A percentile compares a stretch with the other conserved stretches of the same genome.
Evolutionary conservation across 192 early-diverging fungal species (phyloP).

Genomic region (Backusella parvicylindrica): DNA sequence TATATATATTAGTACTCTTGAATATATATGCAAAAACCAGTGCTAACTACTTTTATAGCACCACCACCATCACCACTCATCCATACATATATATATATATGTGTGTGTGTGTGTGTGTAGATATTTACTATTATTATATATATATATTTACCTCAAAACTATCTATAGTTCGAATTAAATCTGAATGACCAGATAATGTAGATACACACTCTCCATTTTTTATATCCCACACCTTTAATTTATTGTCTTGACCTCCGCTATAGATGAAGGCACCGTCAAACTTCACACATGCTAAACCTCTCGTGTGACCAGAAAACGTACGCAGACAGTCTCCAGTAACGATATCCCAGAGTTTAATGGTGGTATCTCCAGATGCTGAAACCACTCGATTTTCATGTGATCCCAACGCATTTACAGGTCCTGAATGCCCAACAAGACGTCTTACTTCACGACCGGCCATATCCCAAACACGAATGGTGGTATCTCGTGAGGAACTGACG

Average conservation of each 20-base stretch:
- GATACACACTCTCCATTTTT: constrained; percentile 54
- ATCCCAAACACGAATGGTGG: constrained; percentile 87
- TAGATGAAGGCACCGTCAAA: constrained; percentile 74
- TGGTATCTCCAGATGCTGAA: constrained; percentile 81
- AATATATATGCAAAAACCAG: not conserved
- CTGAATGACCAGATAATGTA: constrained; percentile 64
- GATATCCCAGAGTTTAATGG: constrained; percentile 80
- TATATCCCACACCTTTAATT: constrained; percentile 65
- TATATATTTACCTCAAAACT: constrained; percentile 51
- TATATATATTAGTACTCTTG: not conserved
- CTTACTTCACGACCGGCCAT: constrained; percentile 54
- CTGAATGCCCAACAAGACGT: constrained; percentile 80
- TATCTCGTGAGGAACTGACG: constrained; percentile 92
- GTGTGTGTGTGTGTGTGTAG: too few relatives aligned
- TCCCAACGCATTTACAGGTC: constrained; percentile 94
- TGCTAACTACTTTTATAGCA: not conserved
- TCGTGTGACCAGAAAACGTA: constrained; percentile 78
- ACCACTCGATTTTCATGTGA: constrained; percentile 66
- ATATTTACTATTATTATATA: too few relatives aligned
- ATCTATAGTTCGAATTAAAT: constrained; percentile 82
- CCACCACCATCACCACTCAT: too few relatives aligned
- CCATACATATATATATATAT: too few relatives aligned
- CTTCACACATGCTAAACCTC: constrained; percentile 81
- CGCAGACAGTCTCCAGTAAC: constrained; percentile 61
- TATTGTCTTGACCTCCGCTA: constrained; percentile 77